Conservation (phyloP, 2,329 filamentous ascomycete genomes). For the Penicillium sclerotigenum region DNA sequence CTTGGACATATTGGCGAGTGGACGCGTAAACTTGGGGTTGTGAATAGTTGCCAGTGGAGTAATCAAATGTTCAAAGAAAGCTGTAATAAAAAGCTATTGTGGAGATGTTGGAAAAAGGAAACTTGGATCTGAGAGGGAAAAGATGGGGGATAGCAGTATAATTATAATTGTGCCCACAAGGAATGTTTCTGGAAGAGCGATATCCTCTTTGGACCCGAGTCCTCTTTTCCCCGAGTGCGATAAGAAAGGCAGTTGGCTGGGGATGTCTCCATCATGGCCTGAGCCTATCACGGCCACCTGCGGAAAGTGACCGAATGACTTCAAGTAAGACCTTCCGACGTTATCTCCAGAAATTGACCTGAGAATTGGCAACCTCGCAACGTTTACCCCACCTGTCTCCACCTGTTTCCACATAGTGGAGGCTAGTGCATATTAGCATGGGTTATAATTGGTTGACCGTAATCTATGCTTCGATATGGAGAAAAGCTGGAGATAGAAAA, state of each 20-base stretch:
- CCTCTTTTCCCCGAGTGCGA: not conserved
- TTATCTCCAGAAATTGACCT: conserved; percentile 22
- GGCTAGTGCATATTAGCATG: not conserved
- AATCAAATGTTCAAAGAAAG: not conserved
- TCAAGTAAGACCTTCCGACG: conserved; percentile 23
- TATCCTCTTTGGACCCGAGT: not conserved
- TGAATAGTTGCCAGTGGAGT: not conserved
- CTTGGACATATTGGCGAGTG: conserved; percentile 23
- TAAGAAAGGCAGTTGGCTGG: not conserved
- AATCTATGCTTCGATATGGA: conserved; percentile 23
- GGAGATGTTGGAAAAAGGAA: not conserved
- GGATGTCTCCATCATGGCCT: not conserved
- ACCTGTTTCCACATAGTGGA: too few species aligned
- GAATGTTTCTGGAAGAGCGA: not conserved
- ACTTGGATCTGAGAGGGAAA: not conserved
- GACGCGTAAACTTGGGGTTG: not conserved
- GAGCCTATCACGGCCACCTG: conserved; percentile 11
- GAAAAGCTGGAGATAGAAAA: conserved; percentile 11
- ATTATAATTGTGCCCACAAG: not conserved
- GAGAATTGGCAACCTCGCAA: not conserved
- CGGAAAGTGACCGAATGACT: conserved; percentile 16
- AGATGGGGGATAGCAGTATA: not conserved
- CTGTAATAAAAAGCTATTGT: not conserved
- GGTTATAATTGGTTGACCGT: conserved; percentile 16
- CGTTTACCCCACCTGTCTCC: not conserved